Conservation (phyloP, 2,329 filamentous ascomycete genomes). For the Grosmannia serpens region DNA sequence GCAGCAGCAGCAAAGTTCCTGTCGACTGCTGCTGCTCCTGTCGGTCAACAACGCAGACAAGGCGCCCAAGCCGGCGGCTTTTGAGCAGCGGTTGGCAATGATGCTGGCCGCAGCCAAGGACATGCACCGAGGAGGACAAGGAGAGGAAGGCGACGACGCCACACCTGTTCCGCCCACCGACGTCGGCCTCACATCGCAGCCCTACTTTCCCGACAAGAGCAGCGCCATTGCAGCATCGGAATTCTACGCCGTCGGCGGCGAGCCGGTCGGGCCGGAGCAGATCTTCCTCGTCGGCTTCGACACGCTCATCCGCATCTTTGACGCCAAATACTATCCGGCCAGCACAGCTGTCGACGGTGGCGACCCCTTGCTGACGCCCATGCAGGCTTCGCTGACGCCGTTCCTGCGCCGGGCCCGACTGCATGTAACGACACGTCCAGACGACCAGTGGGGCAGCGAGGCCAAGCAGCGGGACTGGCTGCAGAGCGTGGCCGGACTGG, state of each 20-base stretch:
- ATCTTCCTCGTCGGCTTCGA: constrained; percentile 66
- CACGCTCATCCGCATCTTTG: constrained; percentile 60
- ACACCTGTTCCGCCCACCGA: constrained; percentile 34
- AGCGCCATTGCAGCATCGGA: constrained; percentile 37
- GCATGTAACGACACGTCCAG: constrained; percentile 51
- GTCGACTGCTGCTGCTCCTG: constrained; percentile 45
- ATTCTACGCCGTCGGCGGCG: constrained; percentile 23
- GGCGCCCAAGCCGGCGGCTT: constrained; percentile 53
- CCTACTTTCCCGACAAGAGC: constrained; percentile 67
- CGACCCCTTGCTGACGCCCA: constrained; percentile 18
- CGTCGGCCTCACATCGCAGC: constrained; percentile 57
- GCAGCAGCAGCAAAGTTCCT: constrained; percentile 4
- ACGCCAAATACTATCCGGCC: constrained; percentile 56
- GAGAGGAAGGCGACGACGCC: not conserved
- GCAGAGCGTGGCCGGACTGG: constrained; percentile 30
- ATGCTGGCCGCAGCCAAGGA: constrained; percentile 59
- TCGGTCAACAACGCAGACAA: constrained; percentile 57
- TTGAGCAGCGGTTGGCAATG: constrained; percentile 56
- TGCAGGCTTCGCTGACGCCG: constrained; percentile 44
- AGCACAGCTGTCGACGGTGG: not conserved
- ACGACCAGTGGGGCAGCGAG: constrained; percentile 46
- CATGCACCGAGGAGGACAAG: constrained; percentile 18
- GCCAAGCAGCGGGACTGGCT: constrained; percentile 45
- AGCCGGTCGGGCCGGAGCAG: constrained; percentile 30
- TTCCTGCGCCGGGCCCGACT: constrained; percentile 54